A percentile compares a stretch with the other conserved stretches of the same genome.
Evolutionary conservation across 306 rosid species (phyloP).

Genomic region (peach (Prunus persica)): Prunus_persica_NCBIv2 NC_034011.1:5270501-5271000

Average conservation of each 20-base stretch:
- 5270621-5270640: slow-evolving; percentile 64
- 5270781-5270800: slow-evolving; percentile 25
- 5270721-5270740: slow-evolving; percentile 36
- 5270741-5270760: slow-evolving; percentile 36
- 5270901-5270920: slow-evolving; percentile 55
- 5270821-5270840: slow-evolving; percentile 31
- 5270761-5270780: slow-evolving; percentile 36
- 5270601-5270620: slow-evolving; percentile 62
- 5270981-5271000: slow-evolving; percentile 45
- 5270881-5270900: slow-evolving; percentile 35
- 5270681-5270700: slow-evolving; percentile 72
- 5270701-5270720: slow-evolving; percentile 55
- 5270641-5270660: slow-evolving; percentile 91
- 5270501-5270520: slow-evolving; percentile 63
- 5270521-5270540: slow-evolving; percentile 67
- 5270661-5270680: slow-evolving; percentile 78
- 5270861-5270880: slow-evolving; percentile 35
- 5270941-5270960: slow-evolving; percentile 49
- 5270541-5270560: slow-evolving; percentile 45
- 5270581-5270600: slow-evolving; percentile 39
- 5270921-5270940: slow-evolving; percentile 30
- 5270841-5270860: slow-evolving; percentile 45
- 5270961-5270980: slow-evolving; percentile 37
- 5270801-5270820: slow-evolving; percentile 33
- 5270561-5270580: slow-evolving; percentile 66